Evolutionary conservation across 345 rosid genomes (phyloP), one percentile per base, ranked within the genome.

Genomic region (Fremontodendron californicum): DNA sequence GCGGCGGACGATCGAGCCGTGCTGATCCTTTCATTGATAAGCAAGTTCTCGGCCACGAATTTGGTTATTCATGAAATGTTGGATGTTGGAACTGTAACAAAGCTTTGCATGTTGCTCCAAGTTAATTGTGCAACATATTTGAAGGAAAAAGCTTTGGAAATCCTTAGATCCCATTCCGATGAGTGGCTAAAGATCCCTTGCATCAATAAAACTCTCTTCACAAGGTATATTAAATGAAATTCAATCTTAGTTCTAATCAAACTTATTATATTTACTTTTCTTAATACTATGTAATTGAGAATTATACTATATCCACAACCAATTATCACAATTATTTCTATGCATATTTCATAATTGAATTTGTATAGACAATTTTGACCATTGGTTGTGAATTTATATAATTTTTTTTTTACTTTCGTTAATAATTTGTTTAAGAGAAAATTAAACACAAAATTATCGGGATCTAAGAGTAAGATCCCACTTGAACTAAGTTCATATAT

Each of bases 161-260:
- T 94, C 58, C 88, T 94, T 19, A 79, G 81, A 73, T 80, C 80
- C 29, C 89, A 88, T 80, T 85, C 77, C 49, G 84, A 87, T 3
- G 87, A 85, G 64, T 91, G 91, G 92, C 88, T 82, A 81, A 88
- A 84, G 54, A 87, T 81, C 78, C 92, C 93, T 78, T 92, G 96
- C 60, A 43, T 80, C 58, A 55, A 84, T 75, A 73, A 75, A 70
- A 58, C 80, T 70, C 35, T 80, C 21, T 33, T 89, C n/a, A 64
- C 86, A 16, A 73, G 79, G 74, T 80, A 40, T 64, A 45, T 49
- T 16, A 63, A 23, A 9, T 58, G 62, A 29, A 18, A 45, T 31
- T 64, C 39, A 43, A 76, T 39, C 0, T 68, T 23, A n/a, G 1
- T 49, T 29, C 6, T 60, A 29, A 21, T 33, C 3, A 33, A 1